phyloP scores from a whole-genome alignment of 73 alveolate species.

The Stentor coeruleus region DNA sequence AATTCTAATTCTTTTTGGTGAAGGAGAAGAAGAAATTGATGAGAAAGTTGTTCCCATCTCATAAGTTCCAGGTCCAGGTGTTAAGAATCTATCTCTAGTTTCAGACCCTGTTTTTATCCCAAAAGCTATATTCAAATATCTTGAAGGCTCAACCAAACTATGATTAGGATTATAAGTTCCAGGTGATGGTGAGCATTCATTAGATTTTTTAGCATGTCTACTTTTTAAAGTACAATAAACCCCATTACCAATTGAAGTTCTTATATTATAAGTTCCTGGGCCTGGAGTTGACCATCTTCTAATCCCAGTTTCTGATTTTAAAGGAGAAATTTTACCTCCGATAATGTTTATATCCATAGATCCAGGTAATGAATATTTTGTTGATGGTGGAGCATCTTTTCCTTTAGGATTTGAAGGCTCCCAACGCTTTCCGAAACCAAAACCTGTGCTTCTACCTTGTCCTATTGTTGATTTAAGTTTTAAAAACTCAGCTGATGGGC shows the following conservation, averaged over 20 bases:
- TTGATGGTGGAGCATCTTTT: conserved; percentile 10
- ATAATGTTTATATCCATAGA: neutral
- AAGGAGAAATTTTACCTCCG: neutral
- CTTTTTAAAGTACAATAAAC: neutral
- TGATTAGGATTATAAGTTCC: neutral
- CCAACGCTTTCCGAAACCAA: conserved; percentile 21
- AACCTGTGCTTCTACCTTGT: neutral
- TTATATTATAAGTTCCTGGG: conserved; percentile 11
- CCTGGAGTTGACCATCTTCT: neutral
- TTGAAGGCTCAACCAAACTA: neutral
- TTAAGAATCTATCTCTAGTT: neutral
- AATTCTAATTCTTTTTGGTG: neutral
- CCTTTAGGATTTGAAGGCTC: conserved; percentile 16
- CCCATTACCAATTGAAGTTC: neutral
- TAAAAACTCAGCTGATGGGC: neutral
- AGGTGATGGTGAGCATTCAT: neutral
- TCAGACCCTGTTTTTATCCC: neutral
- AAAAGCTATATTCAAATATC: neutral
- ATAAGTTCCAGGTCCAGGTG: conserved; percentile 25
- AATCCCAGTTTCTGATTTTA: neutral
- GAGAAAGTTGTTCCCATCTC: neutral
- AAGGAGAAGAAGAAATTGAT: neutral
- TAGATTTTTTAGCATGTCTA: neutral
- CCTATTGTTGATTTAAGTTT: neutral
- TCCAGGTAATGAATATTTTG: neutral